Base-by-base conservation (phyloP, 106 monocot species). In the Iris macrosiphon region DNA sequence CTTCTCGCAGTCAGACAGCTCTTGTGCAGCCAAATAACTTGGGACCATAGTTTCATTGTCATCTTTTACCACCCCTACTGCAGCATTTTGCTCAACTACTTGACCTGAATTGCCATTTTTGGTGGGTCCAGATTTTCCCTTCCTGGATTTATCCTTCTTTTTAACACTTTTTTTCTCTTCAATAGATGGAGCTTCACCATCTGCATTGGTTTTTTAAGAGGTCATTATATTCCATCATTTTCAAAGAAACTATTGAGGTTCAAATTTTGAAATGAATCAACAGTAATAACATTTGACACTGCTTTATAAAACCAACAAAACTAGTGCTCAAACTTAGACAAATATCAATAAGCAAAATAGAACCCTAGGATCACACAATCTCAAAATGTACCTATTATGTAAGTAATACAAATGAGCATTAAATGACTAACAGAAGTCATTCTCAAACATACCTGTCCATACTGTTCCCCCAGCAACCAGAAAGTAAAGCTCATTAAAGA, bases 401-500 rank as follows among this genome's bases (percentile, higher is more conserved):
- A n/a, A n/a, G n/a, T n/a, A n/a, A n/a, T n/a, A n/a, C n/a, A n/a
- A n/a, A n/a, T n/a, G n/a, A n/a, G n/a, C n/a, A n/a, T n/a, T n/a
- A n/a, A n/a, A n/a, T n/a, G n/a, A n/a, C n/a, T n/a, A n/a, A n/a
- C n/a, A 61, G 1, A 0, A 13, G 22, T 61, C 31, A 61, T 26
- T 3, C 32, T 35, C 4, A 41, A 41, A 15, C 13, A 17, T 75
- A 99, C 98, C 98, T 78, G 87, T 99, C 98, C 98, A 99, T 64
- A 99, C 73, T 38, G 98, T 91, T 59, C 98, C 98, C 38, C 98
- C 98, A 51, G 98, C 98, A 64, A 91, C 91, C 45, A 99, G 71
- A 78, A 91, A 99, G 62, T 99, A 99, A 35, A 99, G 87, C 65
- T 99, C 98, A 55, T 99, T 99, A 40, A 99, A 99, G 49, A 99